These are phyloP conservation scores for Paramecium sonneborni DNA, from an alignment of 73 alveolate genomes.

Conservation along the genomic window DNA sequence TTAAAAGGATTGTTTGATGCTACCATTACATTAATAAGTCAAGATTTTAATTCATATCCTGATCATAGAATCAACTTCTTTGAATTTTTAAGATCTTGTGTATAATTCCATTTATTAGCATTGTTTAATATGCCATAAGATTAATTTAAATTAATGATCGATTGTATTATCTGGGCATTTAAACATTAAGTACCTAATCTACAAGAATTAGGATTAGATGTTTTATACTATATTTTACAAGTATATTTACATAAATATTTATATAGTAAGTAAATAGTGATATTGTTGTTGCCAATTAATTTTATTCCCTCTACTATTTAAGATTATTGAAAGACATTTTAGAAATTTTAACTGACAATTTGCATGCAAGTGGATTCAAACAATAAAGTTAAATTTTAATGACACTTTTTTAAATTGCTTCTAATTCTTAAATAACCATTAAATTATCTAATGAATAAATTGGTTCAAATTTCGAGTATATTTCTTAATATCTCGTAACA, in stretches of 20 bases:
- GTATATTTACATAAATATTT: background rate
- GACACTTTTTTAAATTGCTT: background rate
- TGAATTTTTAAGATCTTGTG: constrained; percentile 84
- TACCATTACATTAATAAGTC: constrained; percentile 87
- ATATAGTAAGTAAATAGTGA: background rate
- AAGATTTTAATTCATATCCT: constrained; percentile 91
- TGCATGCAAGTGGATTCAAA: constrained; percentile 70
- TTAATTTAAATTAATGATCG: constrained; percentile 86
- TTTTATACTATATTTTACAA: constrained; percentile 71
- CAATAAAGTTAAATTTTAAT: background rate
- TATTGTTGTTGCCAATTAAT: background rate
- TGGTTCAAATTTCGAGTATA: background rate
- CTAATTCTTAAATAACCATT: background rate
- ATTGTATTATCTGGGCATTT: constrained; percentile 92
- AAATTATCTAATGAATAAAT: background rate
- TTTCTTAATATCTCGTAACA: background rate
- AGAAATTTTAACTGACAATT: constrained; percentile 73
- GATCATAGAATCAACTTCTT: constrained; percentile 95
- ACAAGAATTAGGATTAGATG: background rate
- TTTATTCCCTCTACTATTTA: constrained; percentile 63
- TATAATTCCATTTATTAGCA: constrained; percentile 83
- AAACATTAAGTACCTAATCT: constrained; percentile 56
- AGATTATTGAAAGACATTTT: constrained; percentile 70
- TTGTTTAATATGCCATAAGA: constrained; percentile 85
- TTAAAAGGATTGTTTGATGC: constrained; percentile 81